Base-by-base conservation (phyloP, 129 eudicot species). In the Helianthus tuberosus region DNA sequence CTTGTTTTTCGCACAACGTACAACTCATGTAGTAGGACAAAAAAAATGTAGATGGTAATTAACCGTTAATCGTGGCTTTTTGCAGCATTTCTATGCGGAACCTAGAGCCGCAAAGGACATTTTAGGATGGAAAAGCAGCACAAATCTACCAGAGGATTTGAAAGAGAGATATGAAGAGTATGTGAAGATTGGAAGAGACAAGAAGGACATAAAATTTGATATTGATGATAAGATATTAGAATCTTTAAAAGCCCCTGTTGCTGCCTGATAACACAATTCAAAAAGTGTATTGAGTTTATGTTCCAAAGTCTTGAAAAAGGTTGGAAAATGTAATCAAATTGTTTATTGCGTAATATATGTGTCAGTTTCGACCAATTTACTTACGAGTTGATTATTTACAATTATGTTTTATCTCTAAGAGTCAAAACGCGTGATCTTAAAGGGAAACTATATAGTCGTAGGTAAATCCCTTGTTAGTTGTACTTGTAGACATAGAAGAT, bases 41-140 rank as follows among this genome's bases (percentile, higher is more conserved):
- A 54, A 8, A 20, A 20, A 0, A 11, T 23, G 10, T 29, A n/a
- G 70, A 4, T 73, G 1, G 16, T 59, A 44, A 29, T 14, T 25
- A 9, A 61, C 6, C 29, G 13, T 51, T 71, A 27, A 1, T 11
- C 55, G 13, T 76, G 60, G 55, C 29, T 77, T 66, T 15, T 57
- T 77, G 90, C 94, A 95, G 99, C 99, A 95, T 79, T 95, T 95
- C 62, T 95, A 95, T 77, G 91, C 99, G 12, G 99, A 95, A 84
- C 99, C 99, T 63, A 75, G 99, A 75, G 96, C 97, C 54, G 99
- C 99, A 7, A 91, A 95, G 82, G 97, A 89, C 75, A 75, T 85
- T 49, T 82, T 95, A 71, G 99, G 99, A 55, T 95, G 97, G 97
- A 68, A 81, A 47, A 36, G 85, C 14, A 64, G 82, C 36, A 90